Evolutionary conservation across 805 yeast genomes (phyloP).

Genomic region (Pachysolen tannophilus): DNA sequence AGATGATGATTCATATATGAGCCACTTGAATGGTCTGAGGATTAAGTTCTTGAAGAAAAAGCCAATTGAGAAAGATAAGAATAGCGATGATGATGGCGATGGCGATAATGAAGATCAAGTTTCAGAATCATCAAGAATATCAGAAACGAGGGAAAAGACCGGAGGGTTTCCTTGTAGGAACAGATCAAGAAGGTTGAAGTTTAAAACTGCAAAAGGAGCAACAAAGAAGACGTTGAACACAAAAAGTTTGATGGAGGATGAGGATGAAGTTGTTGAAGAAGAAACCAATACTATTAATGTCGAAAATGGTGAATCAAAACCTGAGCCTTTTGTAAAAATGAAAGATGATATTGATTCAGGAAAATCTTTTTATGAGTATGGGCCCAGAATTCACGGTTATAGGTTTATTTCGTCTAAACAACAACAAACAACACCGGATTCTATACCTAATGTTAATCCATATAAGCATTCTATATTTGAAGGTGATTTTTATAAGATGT

Average conservation of each 20-base stretch:
- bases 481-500: conserved; percentile 9
- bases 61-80: too few relatives aligned
- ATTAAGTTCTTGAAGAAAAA: too few relatives aligned
- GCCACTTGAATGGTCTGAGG: too few relatives aligned
- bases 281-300: background rate
- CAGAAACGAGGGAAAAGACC: background rate
- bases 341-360: too few relatives aligned
- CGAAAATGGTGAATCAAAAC: too few relatives aligned
- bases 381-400: conserved; percentile 32
- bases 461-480: conserved; percentile 5
- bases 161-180: background rate
- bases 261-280: background rate
- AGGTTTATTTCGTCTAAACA: conserved; percentile 28
- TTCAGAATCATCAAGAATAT: too few relatives aligned
- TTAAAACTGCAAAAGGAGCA: too few relatives aligned
- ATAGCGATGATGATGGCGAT: too few relatives aligned
- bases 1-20: too few relatives aligned
- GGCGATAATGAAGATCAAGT: too few relatives aligned
- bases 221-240: too few relatives aligned
- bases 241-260: background rate
- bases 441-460: conserved; percentile 10
- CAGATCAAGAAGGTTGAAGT: background rate
- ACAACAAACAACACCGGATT: conserved; percentile 8
- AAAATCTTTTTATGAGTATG: conserved; percentile 20
- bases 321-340: too few relatives aligned